Conservation (phyloP, 75 land plant species). For the Sequoia sempervirens region DNA sequence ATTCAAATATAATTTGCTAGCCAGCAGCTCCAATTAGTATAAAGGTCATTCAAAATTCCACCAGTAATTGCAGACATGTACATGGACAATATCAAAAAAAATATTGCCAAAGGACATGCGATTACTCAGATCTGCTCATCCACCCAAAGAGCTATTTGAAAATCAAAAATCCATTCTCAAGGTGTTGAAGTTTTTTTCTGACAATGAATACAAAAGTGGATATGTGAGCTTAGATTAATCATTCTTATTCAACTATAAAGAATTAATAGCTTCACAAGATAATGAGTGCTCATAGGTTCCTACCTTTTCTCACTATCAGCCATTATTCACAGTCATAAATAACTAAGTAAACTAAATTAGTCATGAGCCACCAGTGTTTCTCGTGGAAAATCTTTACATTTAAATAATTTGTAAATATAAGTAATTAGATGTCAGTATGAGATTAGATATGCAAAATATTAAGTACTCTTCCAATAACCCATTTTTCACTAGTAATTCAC, state of each 20-base stretch:
- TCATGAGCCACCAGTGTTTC: not conserved
- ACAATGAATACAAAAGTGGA: not conserved
- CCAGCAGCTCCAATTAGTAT: not conserved
- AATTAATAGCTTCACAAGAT: not conserved
- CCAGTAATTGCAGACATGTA: not conserved
- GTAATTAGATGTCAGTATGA: not conserved
- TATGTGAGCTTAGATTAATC: not conserved
- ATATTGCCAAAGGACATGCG: not conserved
- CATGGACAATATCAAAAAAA: constrained; percentile 1
- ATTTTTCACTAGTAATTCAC: not conserved
- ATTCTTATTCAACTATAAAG: not conserved
- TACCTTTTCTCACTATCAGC: not conserved
- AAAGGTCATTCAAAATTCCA: not conserved
- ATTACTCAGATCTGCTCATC: not conserved
- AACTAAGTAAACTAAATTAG: not conserved
- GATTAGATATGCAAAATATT: not conserved
- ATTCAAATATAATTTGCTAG: not conserved
- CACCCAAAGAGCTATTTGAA: not conserved
- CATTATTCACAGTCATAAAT: not conserved
- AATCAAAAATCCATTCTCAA: not conserved
- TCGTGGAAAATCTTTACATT: not conserved
- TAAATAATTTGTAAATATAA: not conserved
- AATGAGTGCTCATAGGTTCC: not conserved
- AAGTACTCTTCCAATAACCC: not conserved
- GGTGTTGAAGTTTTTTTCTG: not conserved